Percentiles rank a stretch among this genome's conserved stretches.
Conservation (phyloP, 2,329 filamentous ascomycete species). For the Penicillium occitanis region DNA sequence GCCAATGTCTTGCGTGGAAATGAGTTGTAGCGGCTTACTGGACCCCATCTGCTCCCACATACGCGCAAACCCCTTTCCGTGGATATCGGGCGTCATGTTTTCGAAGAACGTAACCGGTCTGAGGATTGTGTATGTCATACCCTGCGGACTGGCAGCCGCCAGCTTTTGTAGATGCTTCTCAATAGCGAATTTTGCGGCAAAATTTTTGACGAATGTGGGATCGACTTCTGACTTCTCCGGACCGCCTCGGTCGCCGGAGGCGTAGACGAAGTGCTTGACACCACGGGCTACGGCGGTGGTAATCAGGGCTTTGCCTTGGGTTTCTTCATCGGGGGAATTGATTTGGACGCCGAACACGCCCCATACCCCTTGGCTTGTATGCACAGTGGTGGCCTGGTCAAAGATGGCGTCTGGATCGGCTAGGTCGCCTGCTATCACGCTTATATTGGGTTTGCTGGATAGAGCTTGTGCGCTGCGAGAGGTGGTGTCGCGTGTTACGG, state of each 20-base stretch:
- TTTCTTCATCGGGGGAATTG: slow-evolving; percentile 11
- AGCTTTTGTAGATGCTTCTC: slow-evolving; percentile 13
- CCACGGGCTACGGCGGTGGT: slow-evolving; percentile 10
- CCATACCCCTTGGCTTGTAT: background rate
- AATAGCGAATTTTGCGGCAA: slow-evolving; percentile 11
- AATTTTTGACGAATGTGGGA: slow-evolving; percentile 14
- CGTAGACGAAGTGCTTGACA: slow-evolving; percentile 14
- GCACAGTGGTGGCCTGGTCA: background rate
- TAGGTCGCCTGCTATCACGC: slow-evolving; percentile 8
- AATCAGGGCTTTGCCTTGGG: slow-evolving; percentile 7
- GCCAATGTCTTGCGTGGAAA: slow-evolving; percentile 11
- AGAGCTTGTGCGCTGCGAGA: slow-evolving; percentile 13
- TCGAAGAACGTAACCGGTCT: slow-evolving; percentile 6
- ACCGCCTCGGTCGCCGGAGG: slow-evolving; percentile 11
- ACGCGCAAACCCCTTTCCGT: slow-evolving; percentile 12
- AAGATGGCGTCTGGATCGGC: slow-evolving; percentile 15
- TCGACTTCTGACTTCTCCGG: slow-evolving; percentile 5
- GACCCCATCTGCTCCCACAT: slow-evolving; percentile 14
- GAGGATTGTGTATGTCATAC: slow-evolving; percentile 13
- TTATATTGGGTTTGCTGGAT: slow-evolving; percentile 3
- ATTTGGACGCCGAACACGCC: slow-evolving; percentile 12
- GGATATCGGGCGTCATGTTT: slow-evolving; percentile 15
- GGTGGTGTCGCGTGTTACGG: slow-evolving; percentile 11
- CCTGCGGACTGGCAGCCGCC: background rate
- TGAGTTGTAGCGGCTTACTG: slow-evolving; percentile 3